phyloP scores from a whole-genome alignment of 768 basidiomycete genomes.

The Calocybe gangraenosa region DNA sequence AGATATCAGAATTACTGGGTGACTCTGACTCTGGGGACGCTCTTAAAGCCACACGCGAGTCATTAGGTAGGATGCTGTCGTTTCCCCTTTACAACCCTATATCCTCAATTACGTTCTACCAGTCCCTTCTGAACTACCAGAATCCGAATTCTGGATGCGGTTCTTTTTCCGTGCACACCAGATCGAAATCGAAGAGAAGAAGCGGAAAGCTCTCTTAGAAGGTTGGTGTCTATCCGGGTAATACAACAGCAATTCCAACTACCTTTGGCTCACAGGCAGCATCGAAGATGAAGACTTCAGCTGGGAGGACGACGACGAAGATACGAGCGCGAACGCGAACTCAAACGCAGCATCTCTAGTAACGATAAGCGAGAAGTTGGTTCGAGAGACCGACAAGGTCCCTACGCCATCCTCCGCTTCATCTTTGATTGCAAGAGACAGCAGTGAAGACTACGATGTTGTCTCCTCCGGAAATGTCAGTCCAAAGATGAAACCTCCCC shows the following conservation, averaged over 20 bases:
- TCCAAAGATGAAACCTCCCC: conserved; percentile 32
- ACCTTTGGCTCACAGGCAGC: conserved; percentile 37
- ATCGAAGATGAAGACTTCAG: conserved; percentile 83
- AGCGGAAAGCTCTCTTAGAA: conserved; percentile 72
- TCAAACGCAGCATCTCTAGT: conserved; percentile 16
- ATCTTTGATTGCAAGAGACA: conserved; percentile 34
- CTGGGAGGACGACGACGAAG: conserved; percentile 96
- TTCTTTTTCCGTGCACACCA: conserved; percentile 89
- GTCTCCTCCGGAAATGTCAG: conserved; percentile 54
- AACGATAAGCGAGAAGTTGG: conserved; percentile 8
- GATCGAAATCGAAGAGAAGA: conserved; percentile 73
- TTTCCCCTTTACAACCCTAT: conserved; percentile 2
- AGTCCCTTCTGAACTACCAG: conserved; percentile 68
- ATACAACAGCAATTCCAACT: no score
- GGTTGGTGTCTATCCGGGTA: conserved; percentile 38
- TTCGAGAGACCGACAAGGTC: conserved; percentile 2
- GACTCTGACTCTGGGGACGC: conserved; percentile 49
- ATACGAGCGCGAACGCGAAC: conserved; percentile 19
- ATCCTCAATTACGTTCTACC: conserved; percentile 1
- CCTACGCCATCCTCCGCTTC: conserved; percentile 6
- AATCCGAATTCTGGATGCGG: conserved; percentile 76
- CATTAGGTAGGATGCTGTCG: conserved; percentile 45
- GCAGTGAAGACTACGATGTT: conserved; percentile 66
- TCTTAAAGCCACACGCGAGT: conserved; percentile 48
- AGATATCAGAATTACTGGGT: conserved; percentile 42